These are phyloP conservation scores for Hyaloscypha bicolor DNA, from an alignment of 495 filamentous ascomycete genomes.

Conservation along the genomic window DNA sequence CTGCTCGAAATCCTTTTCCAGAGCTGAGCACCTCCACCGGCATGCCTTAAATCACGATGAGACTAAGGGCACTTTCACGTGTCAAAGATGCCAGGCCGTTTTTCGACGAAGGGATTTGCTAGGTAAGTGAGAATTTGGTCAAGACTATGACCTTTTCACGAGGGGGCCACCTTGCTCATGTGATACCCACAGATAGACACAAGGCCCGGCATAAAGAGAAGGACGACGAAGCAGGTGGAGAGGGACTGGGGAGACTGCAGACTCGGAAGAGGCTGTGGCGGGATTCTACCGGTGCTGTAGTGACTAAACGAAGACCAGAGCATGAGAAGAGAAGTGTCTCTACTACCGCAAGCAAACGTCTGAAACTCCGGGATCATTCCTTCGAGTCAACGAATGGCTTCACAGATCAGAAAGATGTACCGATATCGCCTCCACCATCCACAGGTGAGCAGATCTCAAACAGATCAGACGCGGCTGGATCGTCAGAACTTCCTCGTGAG, in stretches of 20 bases:
- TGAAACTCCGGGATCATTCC: background rate
- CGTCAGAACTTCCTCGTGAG: background rate
- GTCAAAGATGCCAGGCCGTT: slow-evolving; percentile 55
- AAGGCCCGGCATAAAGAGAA: slow-evolving; percentile 59
- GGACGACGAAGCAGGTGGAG: slow-evolving; percentile 60
- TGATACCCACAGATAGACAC: slow-evolving; percentile 50
- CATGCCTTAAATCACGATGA: slow-evolving; percentile 58
- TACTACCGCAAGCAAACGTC: slow-evolving; percentile 1
- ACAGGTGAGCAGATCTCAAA: slow-evolving; percentile 4
- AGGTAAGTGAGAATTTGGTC: slow-evolving; percentile 36
- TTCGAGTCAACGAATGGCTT: background rate
- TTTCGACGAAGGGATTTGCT: slow-evolving; percentile 57
- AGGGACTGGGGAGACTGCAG: slow-evolving; percentile 55
- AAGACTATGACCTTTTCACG: no score
- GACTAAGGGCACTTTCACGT: slow-evolving; percentile 45
- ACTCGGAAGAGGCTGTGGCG: slow-evolving; percentile 61
- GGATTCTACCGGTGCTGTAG: slow-evolving; percentile 55
- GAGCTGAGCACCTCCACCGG: slow-evolving; percentile 58
- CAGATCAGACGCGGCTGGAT: slow-evolving; percentile 1
- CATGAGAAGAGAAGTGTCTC: slow-evolving; percentile 20
- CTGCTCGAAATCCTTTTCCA: slow-evolving; percentile 56
- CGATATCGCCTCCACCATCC: slow-evolving; percentile 14
- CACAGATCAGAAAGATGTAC: background rate
- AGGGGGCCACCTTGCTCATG: slow-evolving; percentile 1
- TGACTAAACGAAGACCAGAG: slow-evolving; percentile 41